Base-by-base conservation (phyloP, 306 rosid species). In the Gillenia trifoliata region DNA sequence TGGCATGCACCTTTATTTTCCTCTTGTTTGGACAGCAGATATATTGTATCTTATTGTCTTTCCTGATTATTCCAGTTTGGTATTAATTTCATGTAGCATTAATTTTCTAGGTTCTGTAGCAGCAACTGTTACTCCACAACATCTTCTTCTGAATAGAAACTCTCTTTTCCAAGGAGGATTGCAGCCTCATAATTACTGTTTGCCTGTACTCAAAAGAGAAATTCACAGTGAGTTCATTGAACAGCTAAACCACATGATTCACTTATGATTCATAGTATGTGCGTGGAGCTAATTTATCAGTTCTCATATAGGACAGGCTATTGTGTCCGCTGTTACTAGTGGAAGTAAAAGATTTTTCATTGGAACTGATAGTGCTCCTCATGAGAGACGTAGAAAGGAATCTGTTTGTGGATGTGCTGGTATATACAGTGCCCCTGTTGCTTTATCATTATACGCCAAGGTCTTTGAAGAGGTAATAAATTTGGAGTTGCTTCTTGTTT, bases 331-430 rank as follows among this genome's bases (percentile, higher is more conserved):
- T 75, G 92, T 93, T 30, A 91, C 91, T 2, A 85, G 93, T 68
- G 97, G 97, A 85, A 89, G 90, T 68, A 93, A 83, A 78, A 79
- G 79, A 74, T 93, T 89, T 79, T 93, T 93, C 83, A 91, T 93
- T 34, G 98, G 98, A 79, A 89, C 96, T 52, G 97, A 93, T 79
- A 93, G 97, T 55, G 98, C 97, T 75, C 98, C 98, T 52, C 98
- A 91, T 75, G 98, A 93, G 77, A 88, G 84, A 78, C 89, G 45
- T 66, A 89, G 73, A 19, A 93, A 93, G 82, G 98, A 93, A 80
- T 68, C 86, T 71, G 0, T 92, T 31, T 93, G 98, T 79, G 96
- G 98, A 28, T 89, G 98, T 84, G 96, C 97, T 63, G 98, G 98
- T 78, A 85, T 91, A 83, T 91, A 80, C 89, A 91, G 84, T 67